Evolutionary conservation across 176 grass and related monocot genomes (phyloP), one percentile per base, ranked within the genome.

Genomic region (Ensete ventricosum): DNA sequence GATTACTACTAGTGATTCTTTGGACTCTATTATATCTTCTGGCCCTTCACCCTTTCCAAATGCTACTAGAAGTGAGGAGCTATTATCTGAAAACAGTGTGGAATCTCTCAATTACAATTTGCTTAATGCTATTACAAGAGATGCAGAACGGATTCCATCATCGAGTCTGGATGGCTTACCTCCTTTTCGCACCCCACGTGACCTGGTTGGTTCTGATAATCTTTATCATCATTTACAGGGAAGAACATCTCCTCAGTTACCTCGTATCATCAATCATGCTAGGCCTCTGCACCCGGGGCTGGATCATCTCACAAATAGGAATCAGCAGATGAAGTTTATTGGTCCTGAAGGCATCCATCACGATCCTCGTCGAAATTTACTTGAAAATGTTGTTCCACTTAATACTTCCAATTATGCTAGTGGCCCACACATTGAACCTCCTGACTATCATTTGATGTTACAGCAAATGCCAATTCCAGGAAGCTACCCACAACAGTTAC

Each of bases 161-260:
- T 75, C 75, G 76, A 73, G 76, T 72, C 80, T 84, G 68, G 79
- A 92, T 85, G 71, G 27, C 3, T 72, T 87, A 48, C 73, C 81
- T 62, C 71, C 67, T 80, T 75, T 77, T 73, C 81, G 3, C 1
- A 84, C 67, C 12, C 77, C 73, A 3, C 78, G 22, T 80, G 83
- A 71, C 53, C 72, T 79, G 48, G 72, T 57, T 50, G 86, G 81
- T 53, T 82, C 89, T 75, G 74, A 83, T 74, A 85, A 75, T 80
- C 76, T 86, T 55, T 81, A 87, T 69, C 84, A 87, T 81, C 77
- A 84, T 87, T 81, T 92, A 79, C 90, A 89, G 75, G 87, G 80
- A 24, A 89, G 84, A 59, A 74, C 69, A 77, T 81, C 84, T 73
- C 65, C 78, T 71, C 68, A 85, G 64, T 81, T 79, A 79, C 79